Evolutionary conservation across 2,329 filamentous ascomycete species (phyloP), one percentile per base, ranked within the genome.

Genomic region (Diaporthe sp.): DNA sequence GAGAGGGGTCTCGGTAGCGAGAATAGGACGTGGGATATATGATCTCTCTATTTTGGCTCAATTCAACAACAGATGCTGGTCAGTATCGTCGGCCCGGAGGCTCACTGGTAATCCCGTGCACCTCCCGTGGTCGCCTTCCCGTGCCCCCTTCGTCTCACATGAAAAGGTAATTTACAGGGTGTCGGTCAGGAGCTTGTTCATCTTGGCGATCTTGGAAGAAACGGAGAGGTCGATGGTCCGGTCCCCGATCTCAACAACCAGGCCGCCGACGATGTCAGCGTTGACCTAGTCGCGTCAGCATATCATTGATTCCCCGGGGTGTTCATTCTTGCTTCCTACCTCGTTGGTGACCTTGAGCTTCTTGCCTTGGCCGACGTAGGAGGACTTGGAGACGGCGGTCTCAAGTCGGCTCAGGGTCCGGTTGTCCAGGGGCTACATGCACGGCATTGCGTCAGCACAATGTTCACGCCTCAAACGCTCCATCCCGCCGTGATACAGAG

Each of bases 181-280:
- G 88, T 99, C 97, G 80, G 91, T 96, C 84, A 99, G 94, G 85
- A 98, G 93, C 93, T 98, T 99, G 94, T 99, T 99, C 92, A 99
- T 94, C 92, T 95, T 97, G 85, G 94, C 91, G 86, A 99, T 93
- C 91, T 96, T 97, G 84, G 94, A 90, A 66, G 96, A 96, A 82
- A 99, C 96, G 86, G 94, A 97, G 80, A 98, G 93, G 87, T 99
- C 97, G 83, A 99, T 98, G 85, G 96, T 98, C 83, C 96, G 94
- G 90, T 98, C 96, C 82, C 96, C 96, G 80, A 98, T 94, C 88
- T 98, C 96, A 82, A 99, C 96, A 78, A 99, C 87, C 79, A 99
- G 92, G 77, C 97, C 97, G 79, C 97, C 97, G 79, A 97, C 87
- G 83, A 99, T 96, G 75, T 98, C 96, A 76, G 96, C 91, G 91